Base-by-base conservation (phyloP, 192 early-diverging fungal genomes). In the Backusella tuberculispora region DNA sequence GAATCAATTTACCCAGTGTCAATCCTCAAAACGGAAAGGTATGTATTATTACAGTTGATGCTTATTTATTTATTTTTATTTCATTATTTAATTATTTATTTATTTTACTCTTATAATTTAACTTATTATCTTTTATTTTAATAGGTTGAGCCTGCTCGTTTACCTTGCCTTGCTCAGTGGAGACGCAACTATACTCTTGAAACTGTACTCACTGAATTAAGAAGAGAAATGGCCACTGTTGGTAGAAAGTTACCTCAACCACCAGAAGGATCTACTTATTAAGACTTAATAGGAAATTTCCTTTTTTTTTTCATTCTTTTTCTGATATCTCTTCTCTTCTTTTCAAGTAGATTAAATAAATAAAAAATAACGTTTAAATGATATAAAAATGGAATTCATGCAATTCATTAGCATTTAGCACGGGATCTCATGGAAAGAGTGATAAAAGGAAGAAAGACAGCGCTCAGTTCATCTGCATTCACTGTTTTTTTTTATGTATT, bases 171-270 rank as follows among this genome's bases (percentile, higher is more conserved):
- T 83, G 88, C 90, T 68, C 83, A 85, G 66, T 99, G 98, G 98
- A 95, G 92, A 80, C 84, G 91, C 47, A 83, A 67, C 40, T 90
- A 92, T 72, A 87, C 90, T 10, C 78, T 99, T 13, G 92, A 97
- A 77, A 93, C 89, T 6, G 83, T 98, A 38, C 86, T 99, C 60
- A 82, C 82, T 42, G 95, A 94, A 64, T 80, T 99, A 69, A 90
- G 94, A 73, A 85, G 90, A 41, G 95, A 98, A 80, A 99, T 99
- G 97, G 90, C 88, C 45, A 88, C 87, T 50, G 85, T 90, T n/a
- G 77, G 81, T 40, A 93, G 90, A 76, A 99, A 97, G 83, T 84
- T 96, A 41, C 79, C 90, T 48, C 98, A 98, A 83, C 96, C 96
- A 46, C 81, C 90, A 66, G 97, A 99, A 86, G 95, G 94, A 37